Evolutionary conservation across 805 yeast genomes (phyloP).

Genomic region (Limtongia smithiae): DNA sequence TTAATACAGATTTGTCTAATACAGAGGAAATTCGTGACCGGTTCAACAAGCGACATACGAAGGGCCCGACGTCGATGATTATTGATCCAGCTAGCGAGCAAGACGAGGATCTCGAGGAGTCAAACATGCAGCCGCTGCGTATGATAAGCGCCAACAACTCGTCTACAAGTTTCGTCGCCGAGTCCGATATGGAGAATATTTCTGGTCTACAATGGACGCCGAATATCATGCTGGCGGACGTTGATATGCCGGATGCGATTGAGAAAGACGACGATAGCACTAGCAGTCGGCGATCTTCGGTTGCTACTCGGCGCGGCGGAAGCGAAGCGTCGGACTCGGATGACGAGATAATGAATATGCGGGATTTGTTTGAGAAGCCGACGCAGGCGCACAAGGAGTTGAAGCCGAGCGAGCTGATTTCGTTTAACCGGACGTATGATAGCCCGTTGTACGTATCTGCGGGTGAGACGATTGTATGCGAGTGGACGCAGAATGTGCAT

Average conservation of each 20-base stretch:
- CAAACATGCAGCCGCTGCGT: background rate
- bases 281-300: no score
- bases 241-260: conserved; percentile 23
- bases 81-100: background rate
- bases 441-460: conserved; percentile 29
- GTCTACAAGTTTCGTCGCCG: no score
- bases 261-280: conserved; percentile 9
- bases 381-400: background rate
- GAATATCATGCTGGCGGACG: conserved; percentile 1
- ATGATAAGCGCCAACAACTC: no score
- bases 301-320: background rate
- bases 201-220: no score
- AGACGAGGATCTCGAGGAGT: conserved; percentile 3
- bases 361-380: background rate
- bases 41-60: background rate
- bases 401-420: background rate
- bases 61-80: conserved; percentile 3
- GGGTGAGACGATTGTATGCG: conserved; percentile 54
- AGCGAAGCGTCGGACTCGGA: conserved; percentile 5
- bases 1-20: background rate
- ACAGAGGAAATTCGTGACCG: conserved; percentile 14
- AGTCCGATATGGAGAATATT: no score
- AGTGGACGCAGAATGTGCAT: conserved; percentile 55
- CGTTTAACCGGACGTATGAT: background rate
- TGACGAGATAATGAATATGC: background rate